Evolutionary conservation across 2,329 filamentous ascomycete genomes (phyloP).

Genomic region (Claviceps fusiformis): DNA sequence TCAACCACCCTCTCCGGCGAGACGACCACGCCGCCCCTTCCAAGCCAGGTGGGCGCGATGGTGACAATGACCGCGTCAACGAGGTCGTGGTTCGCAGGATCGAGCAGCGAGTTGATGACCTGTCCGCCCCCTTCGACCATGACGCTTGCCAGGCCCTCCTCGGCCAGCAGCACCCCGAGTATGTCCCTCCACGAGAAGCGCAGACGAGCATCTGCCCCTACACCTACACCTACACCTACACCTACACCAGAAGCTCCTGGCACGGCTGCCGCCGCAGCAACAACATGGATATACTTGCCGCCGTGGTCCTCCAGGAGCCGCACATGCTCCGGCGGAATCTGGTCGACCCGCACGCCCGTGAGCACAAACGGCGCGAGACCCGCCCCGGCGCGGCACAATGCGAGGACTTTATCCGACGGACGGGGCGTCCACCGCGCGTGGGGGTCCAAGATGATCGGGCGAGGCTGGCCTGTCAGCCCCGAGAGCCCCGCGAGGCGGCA

Average conservation of each 20-base stretch:
- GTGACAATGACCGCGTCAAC: slow-evolving; percentile 75
- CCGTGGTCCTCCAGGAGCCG: slow-evolving; percentile 33
- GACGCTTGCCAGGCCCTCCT: slow-evolving; percentile 59
- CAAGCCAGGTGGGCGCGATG: slow-evolving; percentile 82
- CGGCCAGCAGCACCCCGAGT: slow-evolving; percentile 38
- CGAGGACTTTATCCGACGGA: slow-evolving; percentile 49
- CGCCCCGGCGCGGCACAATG: slow-evolving; percentile 46
- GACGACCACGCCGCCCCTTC: slow-evolving; percentile 66
- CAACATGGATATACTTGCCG: slow-evolving; percentile 36
- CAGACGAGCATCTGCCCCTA: slow-evolving; percentile 22
- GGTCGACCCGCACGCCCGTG: slow-evolving; percentile 28
- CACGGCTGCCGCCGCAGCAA: not conserved
- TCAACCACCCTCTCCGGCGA: slow-evolving; percentile 48
- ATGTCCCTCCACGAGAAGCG: slow-evolving; percentile 52
- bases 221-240: slow-evolving; percentile 16
- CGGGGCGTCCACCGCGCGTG: slow-evolving; percentile 56
- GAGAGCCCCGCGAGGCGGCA: slow-evolving; percentile 57
- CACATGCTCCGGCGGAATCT: slow-evolving; percentile 30
- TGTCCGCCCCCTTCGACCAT: slow-evolving; percentile 85
- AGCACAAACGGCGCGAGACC: slow-evolving; percentile 67
- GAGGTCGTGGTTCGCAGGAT: slow-evolving; percentile 42
- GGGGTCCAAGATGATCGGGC: slow-evolving; percentile 74
- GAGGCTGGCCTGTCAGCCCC: slow-evolving; percentile 52
- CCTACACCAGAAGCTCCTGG: slow-evolving; percentile 12
- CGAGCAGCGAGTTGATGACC: slow-evolving; percentile 72